Conservation (phyloP, 192 early-diverging fungal species). For the Coemansia sp. region DNA sequence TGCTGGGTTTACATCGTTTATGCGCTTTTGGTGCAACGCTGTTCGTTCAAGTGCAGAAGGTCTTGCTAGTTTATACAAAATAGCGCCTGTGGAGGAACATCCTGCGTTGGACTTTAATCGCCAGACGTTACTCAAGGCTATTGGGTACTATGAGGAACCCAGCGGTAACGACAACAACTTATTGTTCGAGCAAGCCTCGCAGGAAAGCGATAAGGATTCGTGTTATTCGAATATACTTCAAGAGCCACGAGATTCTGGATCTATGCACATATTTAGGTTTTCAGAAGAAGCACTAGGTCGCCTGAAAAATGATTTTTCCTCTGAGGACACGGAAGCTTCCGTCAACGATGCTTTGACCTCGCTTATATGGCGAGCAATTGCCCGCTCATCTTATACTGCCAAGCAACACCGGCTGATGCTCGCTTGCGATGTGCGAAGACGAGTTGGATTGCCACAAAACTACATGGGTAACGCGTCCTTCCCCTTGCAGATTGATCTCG, state of each 20-base stretch:
- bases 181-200: neutral
- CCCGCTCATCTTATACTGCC: neutral
- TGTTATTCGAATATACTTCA: neutral
- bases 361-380: conserved; percentile 15
- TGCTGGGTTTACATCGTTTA: conserved; percentile 18
- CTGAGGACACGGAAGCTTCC: neutral
- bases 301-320: conserved; percentile 4
- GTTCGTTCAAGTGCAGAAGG: neutral
- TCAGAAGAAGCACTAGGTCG: conserved; percentile 2
- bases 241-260: neutral
- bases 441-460: conserved; percentile 1
- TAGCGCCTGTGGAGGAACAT: neutral
- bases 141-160: neutral
- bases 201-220: neutral
- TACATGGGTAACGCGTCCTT: conserved; percentile 26
- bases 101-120: conserved; percentile 11
- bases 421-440: conserved; percentile 19
- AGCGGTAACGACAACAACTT: neutral
- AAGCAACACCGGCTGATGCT: conserved; percentile 5
- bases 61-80: neutral
- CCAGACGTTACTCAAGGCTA: conserved; percentile 3
- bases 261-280: conserved; percentile 17
- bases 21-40: conserved; percentile 11
- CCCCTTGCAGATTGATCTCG: conserved; percentile 9
- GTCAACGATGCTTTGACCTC: conserved; percentile 17